phyloP scores from a whole-genome alignment of 805 yeast species.

The Starmerella apicola region DNA sequence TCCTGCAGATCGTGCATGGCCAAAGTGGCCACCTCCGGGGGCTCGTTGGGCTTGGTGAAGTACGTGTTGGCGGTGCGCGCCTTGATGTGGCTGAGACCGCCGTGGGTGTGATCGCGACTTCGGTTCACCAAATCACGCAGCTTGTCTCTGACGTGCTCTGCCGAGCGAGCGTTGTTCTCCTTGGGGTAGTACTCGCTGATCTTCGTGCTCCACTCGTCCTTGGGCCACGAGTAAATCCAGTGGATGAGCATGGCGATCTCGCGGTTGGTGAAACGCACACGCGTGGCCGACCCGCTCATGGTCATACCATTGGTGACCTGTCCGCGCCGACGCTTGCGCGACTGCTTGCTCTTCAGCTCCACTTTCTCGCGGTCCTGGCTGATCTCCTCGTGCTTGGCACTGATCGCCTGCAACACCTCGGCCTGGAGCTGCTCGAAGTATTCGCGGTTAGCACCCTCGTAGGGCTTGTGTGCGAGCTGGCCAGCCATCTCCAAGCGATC shows the following conservation, averaged over 20 bases:
- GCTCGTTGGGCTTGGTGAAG: slow-evolving; percentile 7
- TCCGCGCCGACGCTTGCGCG: slow-evolving; percentile 15
- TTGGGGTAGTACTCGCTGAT: slow-evolving; percentile 13
- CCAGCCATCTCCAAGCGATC: slow-evolving; percentile 18
- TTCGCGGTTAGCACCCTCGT: slow-evolving; percentile 2
- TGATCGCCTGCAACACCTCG: slow-evolving; percentile 11
- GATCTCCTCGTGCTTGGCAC: slow-evolving; percentile 15
- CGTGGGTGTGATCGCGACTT: slow-evolving; percentile 8
- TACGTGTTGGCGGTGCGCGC: slow-evolving; percentile 6
- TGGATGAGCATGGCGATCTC: slow-evolving; percentile 19
- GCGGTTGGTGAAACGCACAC: slow-evolving; percentile 19
- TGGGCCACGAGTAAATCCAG: slow-evolving; percentile 16
- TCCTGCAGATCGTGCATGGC: slow-evolving; percentile 12
- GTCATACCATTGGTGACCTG: slow-evolving; percentile 17
- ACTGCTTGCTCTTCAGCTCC: slow-evolving; percentile 15
- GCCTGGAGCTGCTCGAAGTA: slow-evolving; percentile 12
- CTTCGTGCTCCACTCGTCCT: slow-evolving; percentile 11
- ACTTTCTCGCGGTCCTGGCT: slow-evolving; percentile 16
- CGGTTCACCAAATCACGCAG: slow-evolving; percentile 15
- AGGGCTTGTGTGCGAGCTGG: slow-evolving; percentile 14
- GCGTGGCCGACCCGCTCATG: slow-evolving; percentile 19
- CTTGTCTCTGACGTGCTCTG: slow-evolving; percentile 19
- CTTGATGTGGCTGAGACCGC: slow-evolving; percentile 13
- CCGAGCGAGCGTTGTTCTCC: slow-evolving; percentile 9
- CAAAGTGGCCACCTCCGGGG: slow-evolving; percentile 7